Evolutionary conservation across 2,329 filamentous ascomycete genomes (phyloP), one percentile per base, ranked within the genome.

Genomic region (Penicillium sp.): DNA sequence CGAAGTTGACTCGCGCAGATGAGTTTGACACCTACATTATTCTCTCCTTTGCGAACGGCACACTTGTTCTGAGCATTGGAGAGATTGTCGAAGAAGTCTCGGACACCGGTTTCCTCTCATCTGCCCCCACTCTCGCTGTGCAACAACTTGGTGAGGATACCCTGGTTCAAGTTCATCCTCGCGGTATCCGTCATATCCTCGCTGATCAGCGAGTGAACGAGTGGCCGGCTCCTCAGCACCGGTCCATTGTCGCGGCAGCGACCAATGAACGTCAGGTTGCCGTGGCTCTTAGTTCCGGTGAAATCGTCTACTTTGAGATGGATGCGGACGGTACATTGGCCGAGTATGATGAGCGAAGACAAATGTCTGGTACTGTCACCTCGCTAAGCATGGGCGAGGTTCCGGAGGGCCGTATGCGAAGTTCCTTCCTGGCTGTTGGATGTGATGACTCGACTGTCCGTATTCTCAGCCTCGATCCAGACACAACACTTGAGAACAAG

Each of bases 271-370:
- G 88, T 35, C 93, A 99, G 71, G 89, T 99, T 22, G 90, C 90
- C 3, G 86, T 97, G 41, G 93, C 93, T 1, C 77, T 99, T 22
- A 97, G 91, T 66, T 96, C 91, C 8, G 92, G 92, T 31, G 93
- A 99, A 69, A 92, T 99, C 55, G 88, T 95, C 35, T 99, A 97
- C 66, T 99, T 99, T 60, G 95, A 99, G 68, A 92, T 96, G 83
- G 93, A 96, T 63, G 80, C 83, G 0, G 92, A 97, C 69, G 91
- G 91, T 27, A 88, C 88, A 3, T 77, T 97, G 28, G 89, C 89
- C 29, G 92, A 97, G 72, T 95, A 96, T 58, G 88, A 97, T 57
- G 91, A 97, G 64, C 90, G 92, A 68, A 89, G 90, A 62, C 87
- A 95, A 63, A 93, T 99, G 87, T 90, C 88, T 45, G 92, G 90